Conservation (phyloP, 768 basidiomycete genomes). For the Melanogaster broomeanus region DNA sequence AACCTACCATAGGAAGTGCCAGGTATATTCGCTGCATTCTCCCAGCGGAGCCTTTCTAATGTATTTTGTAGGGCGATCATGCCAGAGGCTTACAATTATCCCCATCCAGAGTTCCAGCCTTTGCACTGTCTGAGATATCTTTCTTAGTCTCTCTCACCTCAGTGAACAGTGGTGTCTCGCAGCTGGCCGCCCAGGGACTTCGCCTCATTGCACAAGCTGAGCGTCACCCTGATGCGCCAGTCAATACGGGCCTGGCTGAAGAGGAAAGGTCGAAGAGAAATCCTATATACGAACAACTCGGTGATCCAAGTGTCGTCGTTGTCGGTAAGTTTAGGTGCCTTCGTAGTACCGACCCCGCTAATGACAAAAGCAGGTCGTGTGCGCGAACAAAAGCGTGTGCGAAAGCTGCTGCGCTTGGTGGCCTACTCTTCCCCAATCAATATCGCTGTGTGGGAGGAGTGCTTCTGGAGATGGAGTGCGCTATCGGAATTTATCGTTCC, state of each 20-base stretch:
- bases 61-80: conserved; percentile 37
- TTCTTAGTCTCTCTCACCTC: conserved; percentile 74
- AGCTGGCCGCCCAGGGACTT: conserved; percentile 67
- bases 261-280: conserved; percentile 69
- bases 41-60: conserved; percentile 3
- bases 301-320: conserved; percentile 69
- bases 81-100: conserved; percentile 53
- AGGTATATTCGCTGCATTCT: conserved; percentile 36
- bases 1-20: conserved; percentile 49
- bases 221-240: conserved; percentile 57
- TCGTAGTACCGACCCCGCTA: not conserved
- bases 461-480: conserved; percentile 72
- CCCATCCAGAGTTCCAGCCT: conserved; percentile 56
- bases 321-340: conserved; percentile 52
- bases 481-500: conserved; percentile 61
- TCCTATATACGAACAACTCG: conserved; percentile 76
- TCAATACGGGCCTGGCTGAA: conserved; percentile 50
- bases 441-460: conserved; percentile 82
- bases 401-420: conserved; percentile 67
- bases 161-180: conserved; percentile 63
- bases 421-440: conserved; percentile 66
- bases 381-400: conserved; percentile 77
- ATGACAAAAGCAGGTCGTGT: conserved; percentile 56
- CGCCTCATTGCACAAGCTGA: conserved; percentile 70
- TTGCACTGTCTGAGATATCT: conserved; percentile 71